Conservation (phyloP, 371 early-diverging fungal species). For the Sporodiniella umbellata region DNA sequence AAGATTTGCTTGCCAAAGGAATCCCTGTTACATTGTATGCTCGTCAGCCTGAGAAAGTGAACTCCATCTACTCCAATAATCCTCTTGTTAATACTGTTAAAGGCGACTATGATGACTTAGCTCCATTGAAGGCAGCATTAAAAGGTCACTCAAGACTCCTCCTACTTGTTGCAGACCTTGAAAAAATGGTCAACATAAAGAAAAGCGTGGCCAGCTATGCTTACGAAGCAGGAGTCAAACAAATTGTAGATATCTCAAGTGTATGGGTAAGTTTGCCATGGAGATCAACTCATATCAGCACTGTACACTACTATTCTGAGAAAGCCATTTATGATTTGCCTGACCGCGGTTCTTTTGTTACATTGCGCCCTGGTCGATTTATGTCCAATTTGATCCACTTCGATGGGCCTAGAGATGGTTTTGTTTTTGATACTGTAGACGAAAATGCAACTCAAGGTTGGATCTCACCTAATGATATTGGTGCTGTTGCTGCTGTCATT, state of each 20-base stretch:
- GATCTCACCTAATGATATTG: slow-evolving; percentile 26
- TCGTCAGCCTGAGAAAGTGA: slow-evolving; percentile 14
- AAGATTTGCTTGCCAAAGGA: slow-evolving; percentile 6
- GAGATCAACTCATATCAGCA: slow-evolving; percentile 10
- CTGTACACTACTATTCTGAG: slow-evolving; percentile 20
- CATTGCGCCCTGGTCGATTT: slow-evolving; percentile 34
- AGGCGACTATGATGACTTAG: slow-evolving; percentile 27
- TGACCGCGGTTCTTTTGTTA: slow-evolving; percentile 18
- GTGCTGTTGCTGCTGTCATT: slow-evolving; percentile 19
- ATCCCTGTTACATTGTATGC: slow-evolving; percentile 11
- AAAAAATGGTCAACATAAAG: slow-evolving; percentile 5
- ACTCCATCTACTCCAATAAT: background rate
- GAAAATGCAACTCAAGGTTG: slow-evolving; percentile 3
- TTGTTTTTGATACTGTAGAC: slow-evolving; percentile 3
- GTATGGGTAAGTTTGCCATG: slow-evolving; percentile 13
- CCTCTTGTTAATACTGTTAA: slow-evolving; percentile 9
- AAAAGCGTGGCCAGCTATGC: slow-evolving; percentile 8
- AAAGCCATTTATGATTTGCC: slow-evolving; percentile 21
- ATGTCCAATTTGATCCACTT: slow-evolving; percentile 22
- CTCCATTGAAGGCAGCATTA: slow-evolving; percentile 18
- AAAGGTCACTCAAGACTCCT: slow-evolving; percentile 29
- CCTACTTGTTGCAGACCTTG: slow-evolving; percentile 13
- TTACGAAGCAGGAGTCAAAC: slow-evolving; percentile 31
- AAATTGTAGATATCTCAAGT: slow-evolving; percentile 33
- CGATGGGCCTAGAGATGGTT: background rate